Evolutionary conservation across 2,329 filamentous ascomycete species (phyloP), one percentile per base, ranked within the genome.

Genomic region (Cladosporium sp.): DNA sequence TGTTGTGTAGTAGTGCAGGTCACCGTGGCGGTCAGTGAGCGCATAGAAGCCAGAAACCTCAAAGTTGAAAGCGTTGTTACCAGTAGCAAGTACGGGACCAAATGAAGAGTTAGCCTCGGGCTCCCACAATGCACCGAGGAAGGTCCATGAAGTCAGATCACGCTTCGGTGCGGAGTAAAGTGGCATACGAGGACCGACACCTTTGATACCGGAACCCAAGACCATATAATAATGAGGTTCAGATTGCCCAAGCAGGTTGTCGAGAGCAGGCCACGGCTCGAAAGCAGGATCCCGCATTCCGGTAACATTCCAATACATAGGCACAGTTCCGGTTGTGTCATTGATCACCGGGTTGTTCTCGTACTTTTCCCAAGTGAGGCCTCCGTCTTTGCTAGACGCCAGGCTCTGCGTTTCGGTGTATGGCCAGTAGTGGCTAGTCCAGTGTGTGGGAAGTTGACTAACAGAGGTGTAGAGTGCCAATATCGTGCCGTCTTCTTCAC

Each of bases 41-140:
- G 68, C 68, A 60, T 74, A 75, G 63, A 74, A 74, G 51, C 73
- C 72, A 0, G 70, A 73, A 49, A 74, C 72, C 55, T 75, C 73
- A 41, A 74, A 74, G 57, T 75, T 75, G 62, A 67, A 74, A 9
- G 64, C 73, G 45, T 73, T 73, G 2, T 64, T 67, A 17, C 72
- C 71, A 6, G 73, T 74, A 47, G 70, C 66, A 4, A 74, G 51
- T 7, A 70, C 52, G 8, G 67, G 67, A 7, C 70, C 71, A 3
- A 74, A 59, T n/a, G 64, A 68, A 15, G 64, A 67, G 56, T 74
- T 74, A 13, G 52, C 59, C 3, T 60, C 62, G 6, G 72, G 72
- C 58, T 74, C 72, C 68, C 71, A 74, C 7, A 75, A 58, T 8
- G 72, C 66, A n/a, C 73, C 73, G 2, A 73, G 58, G 64, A 73